Evolutionary conservation across 148 eudicot species (phyloP).

Genomic region (Camellia granthamiana): DNA sequence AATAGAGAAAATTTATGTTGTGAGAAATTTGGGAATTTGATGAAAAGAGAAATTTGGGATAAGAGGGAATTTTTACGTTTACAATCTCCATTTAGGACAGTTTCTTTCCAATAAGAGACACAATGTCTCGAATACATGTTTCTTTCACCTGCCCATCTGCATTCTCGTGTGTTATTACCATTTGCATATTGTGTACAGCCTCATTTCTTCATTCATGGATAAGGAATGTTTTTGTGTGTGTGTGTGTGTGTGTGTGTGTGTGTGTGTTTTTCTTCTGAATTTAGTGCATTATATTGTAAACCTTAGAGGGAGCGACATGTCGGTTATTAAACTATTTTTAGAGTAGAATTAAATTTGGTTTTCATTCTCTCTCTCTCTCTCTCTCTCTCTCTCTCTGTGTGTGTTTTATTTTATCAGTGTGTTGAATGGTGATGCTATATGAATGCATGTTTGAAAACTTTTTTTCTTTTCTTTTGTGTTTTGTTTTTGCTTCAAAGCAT

Average conservation of each 20-base stretch:
- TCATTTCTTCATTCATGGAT: slow-evolving; percentile 54
- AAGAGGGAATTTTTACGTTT: too few species aligned
- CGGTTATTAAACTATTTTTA: too few species aligned
- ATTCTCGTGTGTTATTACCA: slow-evolving; percentile 25
- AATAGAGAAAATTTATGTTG: too few species aligned
- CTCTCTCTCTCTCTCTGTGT: too few species aligned
- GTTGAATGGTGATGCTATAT: too few species aligned
- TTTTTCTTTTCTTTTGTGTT: background rate
- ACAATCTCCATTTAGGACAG: slow-evolving; percentile 17
- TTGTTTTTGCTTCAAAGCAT: too few species aligned
- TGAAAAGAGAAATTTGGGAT: too few species aligned
- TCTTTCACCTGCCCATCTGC: background rate
- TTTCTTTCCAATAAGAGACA: slow-evolving; percentile 40
- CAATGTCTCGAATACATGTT: too few species aligned
- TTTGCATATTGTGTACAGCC: slow-evolving; percentile 51
- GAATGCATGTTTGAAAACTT: too few species aligned
- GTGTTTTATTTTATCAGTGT: too few species aligned
- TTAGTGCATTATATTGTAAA: slow-evolving; percentile 13
- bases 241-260: too few species aligned
- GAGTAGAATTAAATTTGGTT: background rate
- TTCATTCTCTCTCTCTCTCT: background rate
- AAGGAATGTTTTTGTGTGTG: slow-evolving; percentile 33
- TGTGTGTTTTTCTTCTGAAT: background rate
- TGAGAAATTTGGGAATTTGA: too few species aligned
- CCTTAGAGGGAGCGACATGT: background rate